Evolutionary conservation across 441 rosid genomes (phyloP).

Genomic region (Populus hybrid): DNA sequence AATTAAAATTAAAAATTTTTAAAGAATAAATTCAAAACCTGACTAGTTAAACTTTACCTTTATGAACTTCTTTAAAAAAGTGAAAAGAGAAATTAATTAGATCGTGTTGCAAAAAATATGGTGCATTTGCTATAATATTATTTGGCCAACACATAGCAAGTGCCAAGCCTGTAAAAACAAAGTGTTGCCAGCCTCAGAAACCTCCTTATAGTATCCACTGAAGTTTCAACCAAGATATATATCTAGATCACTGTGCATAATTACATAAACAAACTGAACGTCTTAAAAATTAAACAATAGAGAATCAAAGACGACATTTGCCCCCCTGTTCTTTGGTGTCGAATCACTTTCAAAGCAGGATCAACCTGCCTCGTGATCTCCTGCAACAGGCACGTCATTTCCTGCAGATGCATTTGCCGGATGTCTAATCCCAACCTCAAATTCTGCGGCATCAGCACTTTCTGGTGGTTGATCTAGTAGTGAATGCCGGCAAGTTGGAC

Average conservation of each 20-base stretch:
- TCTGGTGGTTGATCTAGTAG: slow-evolving; percentile 37
- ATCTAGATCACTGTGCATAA: not conserved
- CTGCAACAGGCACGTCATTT: slow-evolving; percentile 23
- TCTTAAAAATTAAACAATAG: not conserved
- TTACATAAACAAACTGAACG: not conserved
- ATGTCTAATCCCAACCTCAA: slow-evolving; percentile 16
- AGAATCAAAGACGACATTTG: not conserved
- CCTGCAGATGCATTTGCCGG: slow-evolving; percentile 22
- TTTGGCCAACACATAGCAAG: too few relatives aligned
- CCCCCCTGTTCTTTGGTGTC: not conserved
- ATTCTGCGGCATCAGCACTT: slow-evolving; percentile 25
- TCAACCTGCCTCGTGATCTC: slow-evolving; percentile 39
- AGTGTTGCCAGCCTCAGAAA: not conserved
- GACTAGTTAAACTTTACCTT: too few relatives aligned
- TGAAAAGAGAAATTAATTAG: too few relatives aligned
- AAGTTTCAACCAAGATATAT: not conserved
- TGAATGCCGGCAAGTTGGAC: slow-evolving; percentile 70
- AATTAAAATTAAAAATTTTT: fast-evolving
- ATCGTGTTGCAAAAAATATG: not conserved
- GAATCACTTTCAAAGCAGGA: not conserved
- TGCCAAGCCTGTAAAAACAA: not conserved
- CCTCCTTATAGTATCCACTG: not conserved
- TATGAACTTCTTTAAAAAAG: too few relatives aligned
- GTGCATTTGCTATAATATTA: not conserved
- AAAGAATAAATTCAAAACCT: too few relatives aligned